Evolutionary conservation across 2,329 filamentous ascomycete genomes (phyloP), one percentile per base, ranked within the genome.

Genomic region (Ceratocystis smalleyi): DNA sequence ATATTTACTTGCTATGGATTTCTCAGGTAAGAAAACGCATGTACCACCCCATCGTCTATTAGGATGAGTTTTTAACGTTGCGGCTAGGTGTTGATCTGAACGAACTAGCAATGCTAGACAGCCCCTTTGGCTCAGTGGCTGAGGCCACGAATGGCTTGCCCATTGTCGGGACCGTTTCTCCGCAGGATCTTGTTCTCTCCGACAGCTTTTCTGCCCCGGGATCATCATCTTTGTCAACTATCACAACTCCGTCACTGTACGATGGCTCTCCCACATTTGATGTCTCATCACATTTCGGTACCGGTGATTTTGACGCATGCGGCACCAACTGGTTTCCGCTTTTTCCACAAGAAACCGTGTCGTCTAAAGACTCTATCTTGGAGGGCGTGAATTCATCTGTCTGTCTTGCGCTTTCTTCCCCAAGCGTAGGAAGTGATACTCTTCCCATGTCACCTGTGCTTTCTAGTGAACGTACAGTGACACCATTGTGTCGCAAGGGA

Each of bases 191-290:
- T 68, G 76, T 87, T 69, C 78, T 91, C 70, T 82, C 84, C 69
- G 83, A 88, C 70, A 78, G 81, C 66, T 83, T 84, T 72, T 95
- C 89, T 67, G 84, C 89, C 45, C 91, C 91, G 35, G 89, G 89
- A 71, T 95, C 91, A 1, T 81, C 86, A 59, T 85, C 88, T 43
- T 84, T 94, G 72, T 95, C 91, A 43, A 85, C 90, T 68, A 72
- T 96, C 74, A 95, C 90, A 65, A 94, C 91, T 67, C 91, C 91
- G 55, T 89, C 87, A n/a, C 79, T 84, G 65, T 86, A 84, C 70
- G 82, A 88, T 71, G 88, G 86, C 70, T 95, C 89, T 62, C 89
- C 89, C 10, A 86, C 84, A 66, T 85, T 66, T 47, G 62, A 64
- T 6, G 84, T 88, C 19, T 95, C 90, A 61, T 91, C 91, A 59